These are phyloP conservation scores for Russula olivacea DNA, from an alignment of 768 basidiomycete genomes.

Conservation along the genomic window DNA sequence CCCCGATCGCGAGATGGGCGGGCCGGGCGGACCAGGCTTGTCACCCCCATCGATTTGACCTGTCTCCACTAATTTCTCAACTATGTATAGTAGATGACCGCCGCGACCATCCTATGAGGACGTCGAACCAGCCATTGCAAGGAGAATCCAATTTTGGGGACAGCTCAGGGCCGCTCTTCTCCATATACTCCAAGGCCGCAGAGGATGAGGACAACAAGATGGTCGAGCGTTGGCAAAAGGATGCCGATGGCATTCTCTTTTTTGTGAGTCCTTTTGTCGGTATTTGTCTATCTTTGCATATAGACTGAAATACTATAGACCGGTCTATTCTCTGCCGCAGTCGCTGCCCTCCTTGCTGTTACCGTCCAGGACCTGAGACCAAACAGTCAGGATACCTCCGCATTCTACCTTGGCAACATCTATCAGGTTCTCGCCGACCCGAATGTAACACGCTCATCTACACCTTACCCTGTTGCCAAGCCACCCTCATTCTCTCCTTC, in stretches of 20 bases:
- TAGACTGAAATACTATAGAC: neutral
- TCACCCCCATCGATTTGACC: no score
- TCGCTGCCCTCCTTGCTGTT: neutral
- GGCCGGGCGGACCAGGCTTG: no score
- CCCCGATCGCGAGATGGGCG: no score
- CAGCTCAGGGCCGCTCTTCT: neutral
- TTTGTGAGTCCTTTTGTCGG: neutral
- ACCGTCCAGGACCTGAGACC: neutral
- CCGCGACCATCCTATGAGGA: no score
- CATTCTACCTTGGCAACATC: neutral
- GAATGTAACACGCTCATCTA: neutral
- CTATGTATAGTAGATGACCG: no score
- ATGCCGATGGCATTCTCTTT: neutral
- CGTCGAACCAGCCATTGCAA: no score
- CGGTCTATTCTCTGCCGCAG: neutral
- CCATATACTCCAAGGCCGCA: neutral
- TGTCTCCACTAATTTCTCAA: no score
- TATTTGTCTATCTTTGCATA: neutral
- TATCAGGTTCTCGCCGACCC: neutral
- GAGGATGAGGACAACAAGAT: neutral
- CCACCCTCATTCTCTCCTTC: neutral
- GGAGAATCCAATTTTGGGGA: neutral
- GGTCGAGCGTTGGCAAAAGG: neutral
- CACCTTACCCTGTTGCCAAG: neutral
- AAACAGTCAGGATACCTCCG: neutral